Evolutionary conservation across 371 early-diverging fungal species (phyloP).

Genomic region (Haplosporangium sp.): DNA sequence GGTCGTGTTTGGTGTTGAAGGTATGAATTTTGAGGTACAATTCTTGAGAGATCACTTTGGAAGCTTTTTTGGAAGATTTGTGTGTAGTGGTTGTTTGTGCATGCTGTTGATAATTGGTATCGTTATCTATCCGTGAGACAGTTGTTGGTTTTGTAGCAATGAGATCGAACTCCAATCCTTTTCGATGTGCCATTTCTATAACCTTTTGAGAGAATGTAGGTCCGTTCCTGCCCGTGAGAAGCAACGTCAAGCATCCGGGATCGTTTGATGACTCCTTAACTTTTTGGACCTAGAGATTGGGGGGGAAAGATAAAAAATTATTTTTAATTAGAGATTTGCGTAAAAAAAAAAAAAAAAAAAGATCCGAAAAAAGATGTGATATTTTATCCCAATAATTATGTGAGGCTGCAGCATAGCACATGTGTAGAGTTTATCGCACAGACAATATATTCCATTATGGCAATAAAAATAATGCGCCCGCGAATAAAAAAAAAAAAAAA

Average conservation of each 20-base stretch:
- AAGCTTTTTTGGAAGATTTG: not conserved
- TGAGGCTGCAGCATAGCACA: no score
- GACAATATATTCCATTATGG: no score
- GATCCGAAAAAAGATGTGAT: no score
- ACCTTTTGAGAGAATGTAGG: slow-evolving; percentile 41
- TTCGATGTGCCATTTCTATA: slow-evolving; percentile 31
- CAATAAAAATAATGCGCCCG: no score
- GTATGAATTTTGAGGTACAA: slow-evolving; percentile 49
- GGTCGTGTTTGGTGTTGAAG: slow-evolving; percentile 53
- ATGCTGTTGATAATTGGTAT: slow-evolving; percentile 1
- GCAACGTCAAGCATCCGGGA: slow-evolving; percentile 44
- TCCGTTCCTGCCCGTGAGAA: slow-evolving; percentile 51
- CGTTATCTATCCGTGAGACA: slow-evolving; percentile 27
- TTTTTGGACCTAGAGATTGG: slow-evolving; percentile 22
- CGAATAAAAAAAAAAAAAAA: no score
- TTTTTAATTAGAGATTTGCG: no score
- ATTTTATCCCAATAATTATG: no score
- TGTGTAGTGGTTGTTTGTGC: slow-evolving; percentile 2
- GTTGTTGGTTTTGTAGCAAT: slow-evolving; percentile 55
- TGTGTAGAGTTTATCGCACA: no score
- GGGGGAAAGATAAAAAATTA: not conserved
- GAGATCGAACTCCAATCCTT: slow-evolving; percentile 44
- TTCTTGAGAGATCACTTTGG: slow-evolving; percentile 8
- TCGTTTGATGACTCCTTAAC: slow-evolving; percentile 34
- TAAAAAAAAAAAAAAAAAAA: not conserved